Evolutionary conservation across 202 grass and related monocot genomes (phyloP), one percentile per base, ranked within the genome.

Genomic region (Thinopyrum obtusiflorum): DNA sequence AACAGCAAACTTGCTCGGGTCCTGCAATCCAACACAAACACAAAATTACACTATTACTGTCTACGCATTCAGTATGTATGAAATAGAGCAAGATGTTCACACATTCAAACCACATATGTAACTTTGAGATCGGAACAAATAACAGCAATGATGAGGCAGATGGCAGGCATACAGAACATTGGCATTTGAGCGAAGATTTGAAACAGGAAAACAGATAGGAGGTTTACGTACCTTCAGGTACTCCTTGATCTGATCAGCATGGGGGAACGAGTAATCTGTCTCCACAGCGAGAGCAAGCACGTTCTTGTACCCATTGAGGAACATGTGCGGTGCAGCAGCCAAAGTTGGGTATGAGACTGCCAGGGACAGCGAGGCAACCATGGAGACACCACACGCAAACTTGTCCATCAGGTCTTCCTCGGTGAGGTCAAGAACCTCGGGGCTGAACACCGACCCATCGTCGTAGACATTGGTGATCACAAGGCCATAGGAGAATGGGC

Each of bases 291-390:
- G 67, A 69, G 92, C 94, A 82, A 97, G 88, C 32, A 97, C 94
- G 27, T 97, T 97, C 88, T 94, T 97, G 86, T 97, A 97, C 11
- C 83, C 94, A 82, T 97, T 92, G 77, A 97, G 84, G 87, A 97
- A 97, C 94, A 97, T 97, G 77, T 97, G 94, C 0, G 86, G 94
- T 0, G 92, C 94, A 14, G 92, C 94, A 66, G 86, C 94, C 46
- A 97, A 72, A 47, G 92, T 94, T 17, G 94, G 94, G 81, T 92
- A 97, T 0, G 94, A 94, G 40, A 94, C 49, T 5, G 88, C 90
- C 55, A 97, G 68, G 32, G 94, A 94, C 24, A 97, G 84, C 15
- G 94, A 90, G 21, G 94, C 89, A 66, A 94, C 90, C 86, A 97
- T 87, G 8, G 94, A 94, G 27, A 97, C 92, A 76, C 94, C 94